Conservation (phyloP, 176 grass and related monocot genomes). For the Dactylis glomerata region DNA sequence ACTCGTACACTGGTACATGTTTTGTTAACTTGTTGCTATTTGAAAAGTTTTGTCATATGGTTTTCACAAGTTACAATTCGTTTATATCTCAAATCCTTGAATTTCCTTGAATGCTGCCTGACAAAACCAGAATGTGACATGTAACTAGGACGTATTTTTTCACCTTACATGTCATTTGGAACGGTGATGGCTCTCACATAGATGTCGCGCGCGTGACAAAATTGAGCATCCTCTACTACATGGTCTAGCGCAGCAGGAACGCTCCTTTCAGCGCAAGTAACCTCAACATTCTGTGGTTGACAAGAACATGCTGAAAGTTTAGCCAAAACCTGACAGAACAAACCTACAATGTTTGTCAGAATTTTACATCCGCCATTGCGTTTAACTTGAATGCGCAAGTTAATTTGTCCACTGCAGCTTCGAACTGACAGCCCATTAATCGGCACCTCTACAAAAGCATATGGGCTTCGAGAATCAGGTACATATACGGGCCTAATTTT, state of each 20-base stretch:
- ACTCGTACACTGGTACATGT: not conserved
- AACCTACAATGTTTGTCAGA: too few relatives aligned
- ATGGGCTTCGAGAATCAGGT: too few relatives aligned
- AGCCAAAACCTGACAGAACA: too few relatives aligned
- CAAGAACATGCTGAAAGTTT: not conserved
- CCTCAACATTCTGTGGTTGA: not conserved
- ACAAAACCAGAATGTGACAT: not conserved
- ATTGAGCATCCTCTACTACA: not conserved
- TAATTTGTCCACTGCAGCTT: too few relatives aligned
- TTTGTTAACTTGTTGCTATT: not conserved
- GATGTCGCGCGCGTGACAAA: not conserved
- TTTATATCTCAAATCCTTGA: not conserved
- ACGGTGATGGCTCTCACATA: not conserved
- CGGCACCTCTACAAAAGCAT: too few relatives aligned
- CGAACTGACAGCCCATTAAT: too few relatives aligned
- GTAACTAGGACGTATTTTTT: not conserved
- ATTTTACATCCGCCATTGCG: too few relatives aligned
- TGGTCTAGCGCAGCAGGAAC: not conserved
- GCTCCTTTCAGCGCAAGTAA: not conserved
- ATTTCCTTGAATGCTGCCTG: not conserved
- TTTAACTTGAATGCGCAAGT: too few relatives aligned
- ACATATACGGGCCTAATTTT: too few relatives aligned
- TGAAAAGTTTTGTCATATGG: too few relatives aligned
- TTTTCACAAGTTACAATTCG: too few relatives aligned
- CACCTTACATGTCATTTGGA: not conserved